Conservation (phyloP, 2,329 filamentous ascomycete species). For the Epichloe glyceriae region DNA sequence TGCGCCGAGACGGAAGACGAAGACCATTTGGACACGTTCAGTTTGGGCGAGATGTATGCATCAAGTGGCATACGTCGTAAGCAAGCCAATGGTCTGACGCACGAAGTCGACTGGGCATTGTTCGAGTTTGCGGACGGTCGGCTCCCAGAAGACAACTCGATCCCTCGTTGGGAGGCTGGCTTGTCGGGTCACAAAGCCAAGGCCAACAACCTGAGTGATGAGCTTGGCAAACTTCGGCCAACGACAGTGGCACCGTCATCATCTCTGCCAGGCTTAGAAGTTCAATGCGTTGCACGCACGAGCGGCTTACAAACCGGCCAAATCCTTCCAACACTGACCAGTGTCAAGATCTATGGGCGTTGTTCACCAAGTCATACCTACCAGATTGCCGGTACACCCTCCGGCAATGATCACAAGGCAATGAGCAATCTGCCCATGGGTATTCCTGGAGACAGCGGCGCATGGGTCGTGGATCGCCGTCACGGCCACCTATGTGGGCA, state of each 20-base stretch:
- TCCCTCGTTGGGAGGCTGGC: slow-evolving; percentile 29
- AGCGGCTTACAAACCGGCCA: slow-evolving; percentile 69
- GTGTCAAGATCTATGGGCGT: slow-evolving; percentile 79
- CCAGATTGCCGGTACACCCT: slow-evolving; percentile 36
- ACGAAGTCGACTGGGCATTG: slow-evolving; percentile 93
- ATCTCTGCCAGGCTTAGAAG: slow-evolving; percentile 58
- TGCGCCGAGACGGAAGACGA: slow-evolving; percentile 56
- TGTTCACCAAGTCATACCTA: slow-evolving; percentile 64
- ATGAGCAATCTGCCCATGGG: slow-evolving; percentile 31
- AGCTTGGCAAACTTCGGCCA: slow-evolving; percentile 32
- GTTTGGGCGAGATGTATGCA: slow-evolving; percentile 73
- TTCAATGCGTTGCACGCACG: slow-evolving; percentile 81
- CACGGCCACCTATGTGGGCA: slow-evolving; percentile 78
- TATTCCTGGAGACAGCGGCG: slow-evolving; percentile 80
- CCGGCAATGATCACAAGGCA: slow-evolving; percentile 6
- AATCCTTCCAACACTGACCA: slow-evolving; percentile 65
- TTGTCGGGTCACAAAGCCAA: slow-evolving; percentile 7
- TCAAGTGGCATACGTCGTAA: slow-evolving; percentile 79
- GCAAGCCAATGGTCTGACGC: slow-evolving; percentile 56
- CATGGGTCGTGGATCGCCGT: slow-evolving; percentile 76
- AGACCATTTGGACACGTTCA: slow-evolving; percentile 72
- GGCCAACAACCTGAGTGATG: slow-evolving; percentile 12
- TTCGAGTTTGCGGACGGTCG: slow-evolving; percentile 67
- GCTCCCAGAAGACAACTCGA: slow-evolving; percentile 57
- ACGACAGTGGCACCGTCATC: slow-evolving; percentile 45